Base-by-base conservation (phyloP, 2,329 filamentous ascomycete genomes). In the Volutella citrinella region DNA sequence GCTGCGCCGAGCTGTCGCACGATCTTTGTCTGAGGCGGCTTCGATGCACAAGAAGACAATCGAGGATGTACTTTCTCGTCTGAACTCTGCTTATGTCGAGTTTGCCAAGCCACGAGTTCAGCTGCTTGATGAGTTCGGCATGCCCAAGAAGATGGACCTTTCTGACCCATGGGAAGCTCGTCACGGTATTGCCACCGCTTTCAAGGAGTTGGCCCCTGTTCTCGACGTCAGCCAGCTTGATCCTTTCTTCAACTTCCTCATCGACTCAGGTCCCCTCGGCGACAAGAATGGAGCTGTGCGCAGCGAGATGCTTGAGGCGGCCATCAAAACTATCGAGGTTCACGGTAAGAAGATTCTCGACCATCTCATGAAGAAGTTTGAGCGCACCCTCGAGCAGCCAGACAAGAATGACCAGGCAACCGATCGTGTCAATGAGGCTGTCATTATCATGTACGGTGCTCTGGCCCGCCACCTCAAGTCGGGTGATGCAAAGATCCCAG, bases 361-460 rank as follows among this genome's bases (percentile, higher is more conserved):
- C 55, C 80, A 84, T 46, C 69, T 98, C 34, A 98, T 98, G 90
- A 79, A 84, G 52, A 81, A 91, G 11, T 94, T 97, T 54, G 93
- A 98, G 61, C 76, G 74, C 16, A 89, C 87, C 0, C 71, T 98
- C n/a, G 89, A 91, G 55, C 82, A 80, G 4, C 85, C 89, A 4
- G 87, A 93, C 59, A 87, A 84, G 56, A 84, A 81, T 37, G 89
- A 83, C 1, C 80, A 90, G 47, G 79, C 83, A 34, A 82, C 87
- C 13, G 94, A 98, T 61, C 79, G 88, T 40, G 85, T 97, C 44
- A 96, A 96, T 50, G 93, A 98, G 64, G 93, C 94, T 13, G 90
- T 98, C 32, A 90, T 98, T 49, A 93, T 98, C 51, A 84, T 98
- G 59, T 98, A 98, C 52, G 93, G 93, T 57, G 91, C 94, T 32